These are phyloP conservation scores for Meyerozyma sp. DNA, from an alignment of 1,139 yeast genomes.

Conservation along the genomic window DNA sequence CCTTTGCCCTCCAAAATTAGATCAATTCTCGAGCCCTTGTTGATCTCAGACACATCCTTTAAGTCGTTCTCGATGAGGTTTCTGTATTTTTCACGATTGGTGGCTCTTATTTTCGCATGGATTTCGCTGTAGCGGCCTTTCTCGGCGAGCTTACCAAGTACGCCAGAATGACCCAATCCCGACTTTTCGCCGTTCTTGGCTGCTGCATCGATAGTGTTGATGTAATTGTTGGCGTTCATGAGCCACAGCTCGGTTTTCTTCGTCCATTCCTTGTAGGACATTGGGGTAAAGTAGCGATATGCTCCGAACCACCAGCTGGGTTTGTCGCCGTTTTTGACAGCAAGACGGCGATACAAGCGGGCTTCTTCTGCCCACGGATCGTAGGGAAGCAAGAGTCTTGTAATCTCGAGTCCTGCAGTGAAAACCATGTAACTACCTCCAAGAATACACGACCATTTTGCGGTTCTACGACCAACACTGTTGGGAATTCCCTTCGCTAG, in stretches of 20 bases:
- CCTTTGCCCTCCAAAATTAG: conserved; percentile 29
- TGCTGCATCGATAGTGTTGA: conserved; percentile 3
- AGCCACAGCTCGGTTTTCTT: conserved; percentile 30
- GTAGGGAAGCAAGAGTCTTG: conserved; percentile 44
- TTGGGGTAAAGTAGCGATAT: conserved; percentile 44
- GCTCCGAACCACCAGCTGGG: conserved; percentile 62
- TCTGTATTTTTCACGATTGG: not conserved
- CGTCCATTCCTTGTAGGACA: conserved; percentile 45
- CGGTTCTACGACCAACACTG: conserved; percentile 7
- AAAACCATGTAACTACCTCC: conserved; percentile 23
- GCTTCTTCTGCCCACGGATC: conserved; percentile 70
- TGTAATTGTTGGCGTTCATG: conserved; percentile 14
- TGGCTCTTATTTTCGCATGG: conserved; percentile 14
- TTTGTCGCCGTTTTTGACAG: conserved; percentile 34
- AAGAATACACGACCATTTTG: conserved; percentile 11
- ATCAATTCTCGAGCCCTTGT: conserved; percentile 35
- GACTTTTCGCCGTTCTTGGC: not conserved
- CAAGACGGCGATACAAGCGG: conserved; percentile 38
- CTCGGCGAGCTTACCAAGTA: conserved; percentile 9
- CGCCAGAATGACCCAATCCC: not conserved
- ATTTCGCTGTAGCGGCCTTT: conserved; percentile 12
- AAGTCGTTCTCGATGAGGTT: conserved; percentile 15
- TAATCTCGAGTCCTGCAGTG: conserved; percentile 43
- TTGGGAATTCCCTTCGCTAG: conserved; percentile 11
- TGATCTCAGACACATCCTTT: conserved; percentile 28